Percentiles rank a stretch among this genome's conserved stretches.
Conservation (phyloP, 2,329 filamentous ascomycete species). For the Clathrospora elynae region DNA sequence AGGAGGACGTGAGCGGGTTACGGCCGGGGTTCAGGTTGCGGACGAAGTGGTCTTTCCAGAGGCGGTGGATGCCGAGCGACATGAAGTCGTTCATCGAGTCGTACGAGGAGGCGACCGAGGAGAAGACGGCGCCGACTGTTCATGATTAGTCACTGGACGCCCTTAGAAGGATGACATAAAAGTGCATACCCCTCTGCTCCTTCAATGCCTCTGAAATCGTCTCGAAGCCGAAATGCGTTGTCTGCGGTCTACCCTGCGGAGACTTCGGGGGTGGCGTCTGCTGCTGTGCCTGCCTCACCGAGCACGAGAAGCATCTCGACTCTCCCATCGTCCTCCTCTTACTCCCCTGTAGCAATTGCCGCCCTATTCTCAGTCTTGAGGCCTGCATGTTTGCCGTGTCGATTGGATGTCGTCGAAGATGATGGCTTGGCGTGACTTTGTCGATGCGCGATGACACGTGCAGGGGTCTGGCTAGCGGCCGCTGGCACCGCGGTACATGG, state of each 20-base stretch:
- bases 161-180: not conserved
- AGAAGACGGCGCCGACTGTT: constrained; percentile 83
- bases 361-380: constrained; percentile 32
- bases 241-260: constrained; percentile 55
- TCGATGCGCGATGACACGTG: constrained; percentile 38
- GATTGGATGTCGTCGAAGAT: constrained; percentile 13
- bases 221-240: constrained; percentile 90
- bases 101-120: constrained; percentile 90
- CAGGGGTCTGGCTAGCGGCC: constrained; percentile 18
- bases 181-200: constrained; percentile 62
- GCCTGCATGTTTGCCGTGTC: constrained; percentile 35
- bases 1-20: constrained; percentile 51
- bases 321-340: constrained; percentile 20
- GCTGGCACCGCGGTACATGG: constrained; percentile 10
- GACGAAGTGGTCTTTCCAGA: constrained; percentile 98
- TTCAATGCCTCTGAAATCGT: constrained; percentile 83
- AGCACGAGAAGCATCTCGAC: constrained; percentile 59
- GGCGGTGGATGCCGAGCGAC: constrained; percentile 93
- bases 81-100: constrained; percentile 99
- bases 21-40: constrained; percentile 84
- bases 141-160: constrained; percentile 36
- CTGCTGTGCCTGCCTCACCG: constrained; percentile 49
- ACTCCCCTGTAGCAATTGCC: constrained; percentile 38
- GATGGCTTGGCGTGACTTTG: constrained; percentile 40
- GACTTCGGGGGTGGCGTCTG: constrained; percentile 45